A percentile compares a stretch with the other conserved stretches of the same genome.
Conservation (phyloP, 345 rosid genomes). For the Melastoma malabathricum region DNA sequence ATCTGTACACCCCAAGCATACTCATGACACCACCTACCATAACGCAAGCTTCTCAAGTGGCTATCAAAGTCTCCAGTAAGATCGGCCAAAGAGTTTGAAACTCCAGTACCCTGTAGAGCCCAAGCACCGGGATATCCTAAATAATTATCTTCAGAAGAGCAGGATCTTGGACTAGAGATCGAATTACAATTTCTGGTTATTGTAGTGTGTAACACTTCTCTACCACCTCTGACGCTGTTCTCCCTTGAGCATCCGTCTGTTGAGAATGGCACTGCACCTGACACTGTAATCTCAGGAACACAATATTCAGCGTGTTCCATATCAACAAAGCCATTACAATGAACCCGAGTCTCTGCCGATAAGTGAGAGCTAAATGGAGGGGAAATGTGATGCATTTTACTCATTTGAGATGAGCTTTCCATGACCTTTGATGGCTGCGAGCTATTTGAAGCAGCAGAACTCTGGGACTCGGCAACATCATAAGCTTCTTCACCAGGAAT, state of each 20-base stretch:
- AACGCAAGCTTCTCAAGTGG: conserved; percentile 29
- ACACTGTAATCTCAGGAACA: conserved; percentile 13
- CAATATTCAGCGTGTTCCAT: conserved; percentile 16
- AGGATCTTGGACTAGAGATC: conserved; percentile 14
- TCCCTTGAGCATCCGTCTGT: conserved; percentile 10
- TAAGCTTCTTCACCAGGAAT: conserved; percentile 41
- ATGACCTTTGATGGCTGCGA: conserved; percentile 16
- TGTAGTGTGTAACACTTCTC: conserved; percentile 24
- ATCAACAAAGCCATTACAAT: conserved; percentile 21
- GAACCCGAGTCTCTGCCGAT: conserved; percentile 25
- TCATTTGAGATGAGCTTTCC: conserved; percentile 13
- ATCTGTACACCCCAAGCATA: conserved; percentile 23
- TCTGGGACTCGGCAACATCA: conserved; percentile 38
- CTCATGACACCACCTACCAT: conserved; percentile 35
- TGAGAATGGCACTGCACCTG: conserved; percentile 4
- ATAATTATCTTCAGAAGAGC: conserved; percentile 33
- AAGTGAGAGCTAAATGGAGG: conserved; percentile 24
- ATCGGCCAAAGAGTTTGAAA: conserved; percentile 31
- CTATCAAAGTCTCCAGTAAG: conserved; percentile 50
- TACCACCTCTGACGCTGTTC: conserved; percentile 13
- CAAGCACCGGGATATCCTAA: conserved; percentile 19
- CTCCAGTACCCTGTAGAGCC: conserved; percentile 17
- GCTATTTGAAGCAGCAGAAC: conserved; percentile 20
- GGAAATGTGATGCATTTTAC: conserved; percentile 25
- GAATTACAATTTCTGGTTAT: conserved; percentile 19